Evolutionary conservation across 75 land plant genomes (phyloP).

Genomic region (Pinus tabuliformis): DNA sequence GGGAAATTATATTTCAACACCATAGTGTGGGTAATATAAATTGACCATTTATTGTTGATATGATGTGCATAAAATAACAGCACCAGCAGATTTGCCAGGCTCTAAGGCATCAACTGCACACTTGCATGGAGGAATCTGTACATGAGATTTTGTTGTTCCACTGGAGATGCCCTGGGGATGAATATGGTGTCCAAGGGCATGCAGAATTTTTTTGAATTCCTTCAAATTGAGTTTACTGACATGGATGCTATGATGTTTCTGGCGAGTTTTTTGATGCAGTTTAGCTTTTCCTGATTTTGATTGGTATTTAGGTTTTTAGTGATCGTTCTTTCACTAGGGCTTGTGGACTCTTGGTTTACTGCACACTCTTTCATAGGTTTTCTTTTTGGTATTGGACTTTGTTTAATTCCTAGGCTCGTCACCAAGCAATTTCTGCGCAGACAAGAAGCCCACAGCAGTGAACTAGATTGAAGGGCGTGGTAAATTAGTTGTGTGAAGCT

Average conservation of each 20-base stretch:
- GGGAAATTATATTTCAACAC: no score
- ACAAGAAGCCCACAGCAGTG: slow-evolving; percentile 62
- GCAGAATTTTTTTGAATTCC: slow-evolving; percentile 71
- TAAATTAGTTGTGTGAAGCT: slow-evolving; percentile 83
- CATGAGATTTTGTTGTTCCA: slow-evolving; percentile 67
- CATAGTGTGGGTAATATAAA: no score
- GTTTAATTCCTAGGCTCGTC: neutral
- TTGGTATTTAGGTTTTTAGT: neutral
- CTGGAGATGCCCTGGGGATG: slow-evolving; percentile 97
- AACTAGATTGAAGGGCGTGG: slow-evolving; percentile 86
- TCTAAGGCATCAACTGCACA: slow-evolving; percentile 53
- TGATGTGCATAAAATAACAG: slow-evolving; percentile 19
- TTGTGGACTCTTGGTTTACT: neutral
- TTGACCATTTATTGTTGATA: neutral
- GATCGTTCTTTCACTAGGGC: neutral
- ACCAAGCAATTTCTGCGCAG: slow-evolving; percentile 62
- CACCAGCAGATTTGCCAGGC: slow-evolving; percentile 80
- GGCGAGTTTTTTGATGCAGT: slow-evolving; percentile 23
- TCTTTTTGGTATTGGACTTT: no score
- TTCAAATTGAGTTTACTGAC: slow-evolving; percentile 66
- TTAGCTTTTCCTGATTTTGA: neutral
- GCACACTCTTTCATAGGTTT: no score
- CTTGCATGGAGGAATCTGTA: slow-evolving; percentile 81
- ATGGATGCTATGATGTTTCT: slow-evolving; percentile 84
- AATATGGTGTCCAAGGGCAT: slow-evolving; percentile 93